Evolutionary conservation across 2,329 filamentous ascomycete genomes (phyloP).

Genomic region (Akanthomyces uredinophilus): DNA sequence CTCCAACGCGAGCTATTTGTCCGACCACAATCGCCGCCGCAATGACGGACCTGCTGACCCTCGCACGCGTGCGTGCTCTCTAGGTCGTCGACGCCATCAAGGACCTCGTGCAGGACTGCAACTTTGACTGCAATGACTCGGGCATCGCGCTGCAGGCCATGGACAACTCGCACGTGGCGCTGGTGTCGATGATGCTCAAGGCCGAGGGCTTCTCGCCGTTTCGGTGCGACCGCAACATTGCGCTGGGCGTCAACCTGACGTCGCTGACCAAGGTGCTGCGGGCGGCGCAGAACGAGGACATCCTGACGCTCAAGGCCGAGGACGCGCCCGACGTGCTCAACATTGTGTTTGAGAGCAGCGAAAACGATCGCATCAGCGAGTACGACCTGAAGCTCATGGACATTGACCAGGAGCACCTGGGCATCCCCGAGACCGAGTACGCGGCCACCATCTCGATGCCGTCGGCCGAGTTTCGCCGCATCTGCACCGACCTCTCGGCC

Average conservation of each 20-base stretch:
- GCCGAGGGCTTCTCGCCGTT: constrained; percentile 91
- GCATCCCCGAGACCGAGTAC: constrained; percentile 98
- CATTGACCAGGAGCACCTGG: constrained; percentile 98
- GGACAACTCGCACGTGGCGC: constrained; percentile 99
- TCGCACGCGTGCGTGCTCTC: background rate
- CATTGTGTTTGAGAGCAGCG: constrained; percentile 86
- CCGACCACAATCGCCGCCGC: background rate
- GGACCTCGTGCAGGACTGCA: constrained; percentile 98
- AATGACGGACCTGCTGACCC: constrained; percentile 19
- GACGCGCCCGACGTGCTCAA: constrained; percentile 95
- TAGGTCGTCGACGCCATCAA: constrained; percentile 99
- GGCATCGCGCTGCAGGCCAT: constrained; percentile 97
- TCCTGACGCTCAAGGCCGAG: constrained; percentile 94
- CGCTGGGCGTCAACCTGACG: constrained; percentile 92
- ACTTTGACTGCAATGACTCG: constrained; percentile 99
- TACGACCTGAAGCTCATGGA: constrained; percentile 99
- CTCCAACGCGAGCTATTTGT: background rate
- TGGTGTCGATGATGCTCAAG: constrained; percentile 98
- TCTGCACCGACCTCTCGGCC: constrained; percentile 84
- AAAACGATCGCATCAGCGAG: constrained; percentile 89
- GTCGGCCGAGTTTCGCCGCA: constrained; percentile 83
- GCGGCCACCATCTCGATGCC: constrained; percentile 88
- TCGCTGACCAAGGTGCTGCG: constrained; percentile 97
- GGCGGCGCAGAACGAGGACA: constrained; percentile 88
- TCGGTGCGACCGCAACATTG: constrained; percentile 98